phyloP scores from a whole-genome alignment of 176 grass and related monocot species.

The Carex parvula region DNA sequence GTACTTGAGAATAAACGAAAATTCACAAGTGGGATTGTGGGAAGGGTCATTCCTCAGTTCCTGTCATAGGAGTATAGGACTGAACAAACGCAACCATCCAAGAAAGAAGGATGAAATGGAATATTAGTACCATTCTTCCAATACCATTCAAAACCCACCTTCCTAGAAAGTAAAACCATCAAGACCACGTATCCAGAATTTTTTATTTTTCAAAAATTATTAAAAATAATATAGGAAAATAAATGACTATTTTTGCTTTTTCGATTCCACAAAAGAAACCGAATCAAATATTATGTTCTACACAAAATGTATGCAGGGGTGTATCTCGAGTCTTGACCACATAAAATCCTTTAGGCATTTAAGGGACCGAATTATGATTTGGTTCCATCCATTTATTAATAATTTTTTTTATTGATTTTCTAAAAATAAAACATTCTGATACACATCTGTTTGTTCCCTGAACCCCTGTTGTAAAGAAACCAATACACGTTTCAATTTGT shows the following conservation, averaged over 20 bases:
- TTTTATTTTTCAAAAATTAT: too few relatives aligned
- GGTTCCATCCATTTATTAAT: too few relatives aligned
- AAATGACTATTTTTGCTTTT: too few relatives aligned
- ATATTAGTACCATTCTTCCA: conserved; percentile 1
- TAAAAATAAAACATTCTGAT: too few relatives aligned
- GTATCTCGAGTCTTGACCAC: too few relatives aligned
- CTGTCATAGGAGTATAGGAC: background rate
- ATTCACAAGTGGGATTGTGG: background rate
- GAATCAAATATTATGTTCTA: too few relatives aligned
- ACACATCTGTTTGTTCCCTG: background rate
- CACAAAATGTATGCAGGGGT: too few relatives aligned
- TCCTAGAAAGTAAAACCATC: background rate
- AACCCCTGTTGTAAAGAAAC: background rate
- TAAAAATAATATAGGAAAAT: too few relatives aligned
- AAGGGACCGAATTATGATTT: too few relatives aligned
- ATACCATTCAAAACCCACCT: background rate
- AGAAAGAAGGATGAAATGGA: background rate
- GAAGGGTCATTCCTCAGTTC: background rate
- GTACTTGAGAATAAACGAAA: background rate
- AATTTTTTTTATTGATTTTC: too few relatives aligned
- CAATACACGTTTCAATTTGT: background rate
- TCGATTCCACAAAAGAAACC: too few relatives aligned
- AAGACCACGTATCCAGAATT: background rate
- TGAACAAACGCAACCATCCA: conserved; percentile 6
- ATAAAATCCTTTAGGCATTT: too few relatives aligned